Evolutionary conservation across 2,329 filamentous ascomycete genomes (phyloP).

Genomic region (Geoglossum cookeanum): DNA sequence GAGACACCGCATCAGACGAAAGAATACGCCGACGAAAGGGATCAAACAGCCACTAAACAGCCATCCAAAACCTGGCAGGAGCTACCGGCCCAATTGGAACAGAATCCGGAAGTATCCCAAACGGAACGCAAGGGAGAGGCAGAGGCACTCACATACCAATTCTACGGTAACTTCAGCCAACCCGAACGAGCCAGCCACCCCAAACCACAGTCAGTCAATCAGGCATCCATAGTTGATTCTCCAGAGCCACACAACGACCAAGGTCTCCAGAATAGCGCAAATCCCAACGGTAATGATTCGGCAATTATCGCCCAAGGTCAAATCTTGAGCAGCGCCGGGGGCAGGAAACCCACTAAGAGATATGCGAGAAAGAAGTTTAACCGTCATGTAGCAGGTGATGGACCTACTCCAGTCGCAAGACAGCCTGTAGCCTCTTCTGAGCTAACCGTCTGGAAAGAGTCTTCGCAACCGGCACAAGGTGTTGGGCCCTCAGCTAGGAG

Average conservation of each 20-base stretch:
- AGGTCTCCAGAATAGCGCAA: not conserved
- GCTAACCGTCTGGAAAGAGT: not conserved
- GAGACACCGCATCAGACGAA: not conserved
- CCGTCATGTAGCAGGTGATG: not conserved
- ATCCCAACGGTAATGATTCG: not conserved
- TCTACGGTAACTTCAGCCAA: not conserved
- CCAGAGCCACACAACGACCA: not conserved
- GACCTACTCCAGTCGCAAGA: not conserved
- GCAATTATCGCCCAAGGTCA: not conserved
- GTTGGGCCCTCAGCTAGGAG: not conserved
- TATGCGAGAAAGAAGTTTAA: not conserved
- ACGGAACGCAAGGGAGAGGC: not conserved
- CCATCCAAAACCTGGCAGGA: not conserved
- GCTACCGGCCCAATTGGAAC: not conserved
- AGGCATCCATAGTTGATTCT: not conserved
- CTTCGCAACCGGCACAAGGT: not conserved
- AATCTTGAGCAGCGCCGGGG: not conserved
- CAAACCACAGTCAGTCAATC: not conserved
- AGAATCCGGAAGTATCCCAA: not conserved
- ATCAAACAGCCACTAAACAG: not conserved
- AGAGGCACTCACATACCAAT: not conserved
- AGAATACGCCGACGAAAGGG: not conserved
- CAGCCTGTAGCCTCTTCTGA: not conserved
- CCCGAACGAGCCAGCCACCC: not conserved
- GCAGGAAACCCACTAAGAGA: not conserved